Evolutionary conservation across 805 yeast species (phyloP), one percentile per base, ranked within the genome.

Genomic region (Barnettozyma populi): DNA sequence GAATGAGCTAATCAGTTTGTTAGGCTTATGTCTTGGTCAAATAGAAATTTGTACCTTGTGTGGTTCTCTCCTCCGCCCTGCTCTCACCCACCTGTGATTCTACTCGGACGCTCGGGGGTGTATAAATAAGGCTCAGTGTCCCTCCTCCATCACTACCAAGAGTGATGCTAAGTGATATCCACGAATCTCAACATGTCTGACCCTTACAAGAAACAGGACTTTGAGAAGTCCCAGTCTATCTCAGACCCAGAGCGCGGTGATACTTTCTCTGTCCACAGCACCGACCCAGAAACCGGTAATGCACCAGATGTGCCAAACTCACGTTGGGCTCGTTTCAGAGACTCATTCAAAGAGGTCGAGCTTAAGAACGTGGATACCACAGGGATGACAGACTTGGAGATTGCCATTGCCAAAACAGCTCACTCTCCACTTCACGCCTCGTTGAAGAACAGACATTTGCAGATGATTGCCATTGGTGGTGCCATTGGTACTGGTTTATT

Each of bases 401-500:
- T 66, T 55, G 73, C 76, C 14, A 76, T 75, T 51, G 54, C 38
- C 40, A 50, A 24, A 43, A 51, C 47, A 38, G 48, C 50, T 36
- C 46, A 36, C 36, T 48, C 49, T 38, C 54, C 48, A 7, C 47
- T 51, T 35, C 52, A 57, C 44, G 79, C 77, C 56, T 74, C 78
- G 38, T 44, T 56, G 39, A 54, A 51, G 36, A 45, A 53, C 20
- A 73, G 90, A 62, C 92, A 86, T 61, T 67, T 86, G 54, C 86
- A 84, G 53, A 76, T 86, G 82, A 86, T 86, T 69, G 90, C 94
- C 44, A 72, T 86, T 52, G 94, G 92, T 55, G 90, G 92, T 38
- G 76, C 85, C 50, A 86, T 87, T 55, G 96, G 95, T 57, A 83
- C 92, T 8, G 95, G 94, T 60, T 71, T 86, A 45, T 79, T 87